phyloP scores from a whole-genome alignment of 169 alveolate genomes.

The Eimeria sp. region DNA sequence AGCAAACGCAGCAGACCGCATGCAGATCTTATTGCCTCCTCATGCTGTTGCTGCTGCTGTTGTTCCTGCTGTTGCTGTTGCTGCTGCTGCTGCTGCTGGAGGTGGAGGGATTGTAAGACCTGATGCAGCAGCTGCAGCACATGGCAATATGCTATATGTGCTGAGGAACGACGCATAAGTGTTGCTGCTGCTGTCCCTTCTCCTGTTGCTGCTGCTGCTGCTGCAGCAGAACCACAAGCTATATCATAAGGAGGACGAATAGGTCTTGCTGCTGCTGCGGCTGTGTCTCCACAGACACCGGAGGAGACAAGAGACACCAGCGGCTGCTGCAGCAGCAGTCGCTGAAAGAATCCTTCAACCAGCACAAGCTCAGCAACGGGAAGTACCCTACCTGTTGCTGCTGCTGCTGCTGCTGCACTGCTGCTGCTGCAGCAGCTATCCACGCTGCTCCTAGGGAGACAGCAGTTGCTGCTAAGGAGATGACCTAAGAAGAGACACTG shows the following conservation, averaged over 20 bases:
- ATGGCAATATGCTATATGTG: conserved; percentile 26
- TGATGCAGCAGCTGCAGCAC: conserved; percentile 73
- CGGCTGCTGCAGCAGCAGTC: conserved; percentile 71
- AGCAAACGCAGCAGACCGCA: conserved; percentile 46
- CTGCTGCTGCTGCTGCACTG: conserved; percentile 53
- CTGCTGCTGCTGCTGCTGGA: background rate
- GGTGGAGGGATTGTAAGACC: conserved; percentile 47
- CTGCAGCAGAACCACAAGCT: background rate
- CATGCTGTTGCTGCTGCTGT: background rate
- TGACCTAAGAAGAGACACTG: conserved; percentile 31
- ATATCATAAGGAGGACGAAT: conserved; percentile 4
- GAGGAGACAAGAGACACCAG: conserved; percentile 33
- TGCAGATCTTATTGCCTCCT: conserved; percentile 8
- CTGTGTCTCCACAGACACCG: background rate
- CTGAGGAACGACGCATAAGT: conserved; percentile 60
- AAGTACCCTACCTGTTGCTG: conserved; percentile 10
- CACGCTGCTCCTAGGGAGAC: conserved; percentile 7
- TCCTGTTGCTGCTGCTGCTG: conserved; percentile 68
- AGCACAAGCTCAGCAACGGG: conserved; percentile 62
- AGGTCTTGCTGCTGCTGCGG: background rate
- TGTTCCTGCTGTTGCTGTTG: conserved; percentile 14
- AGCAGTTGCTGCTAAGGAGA: conserved; percentile 42
- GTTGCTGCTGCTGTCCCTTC: conserved; percentile 55
- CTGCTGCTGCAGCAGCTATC: background rate
- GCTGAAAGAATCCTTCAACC: conserved; percentile 45